Conservation (phyloP, 345 rosid genomes). For the Aquilaria yunnanensis region DNA sequence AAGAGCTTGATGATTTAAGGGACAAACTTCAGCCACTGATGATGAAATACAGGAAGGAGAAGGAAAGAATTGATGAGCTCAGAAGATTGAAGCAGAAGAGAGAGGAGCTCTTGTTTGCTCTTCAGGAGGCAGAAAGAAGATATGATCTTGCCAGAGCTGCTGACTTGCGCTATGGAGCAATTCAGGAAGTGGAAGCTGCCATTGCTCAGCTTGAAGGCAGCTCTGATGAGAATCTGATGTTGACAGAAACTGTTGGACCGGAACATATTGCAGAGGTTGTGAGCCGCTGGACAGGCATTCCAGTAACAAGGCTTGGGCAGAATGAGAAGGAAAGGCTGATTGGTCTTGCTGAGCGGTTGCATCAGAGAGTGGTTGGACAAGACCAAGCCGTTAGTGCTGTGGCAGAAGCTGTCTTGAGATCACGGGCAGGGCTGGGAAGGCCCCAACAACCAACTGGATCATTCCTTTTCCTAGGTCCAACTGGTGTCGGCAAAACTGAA, state of each 20-base stretch:
- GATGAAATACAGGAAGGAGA: slow-evolving; percentile 89
- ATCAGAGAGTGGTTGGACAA: slow-evolving; percentile 82
- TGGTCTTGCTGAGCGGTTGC: slow-evolving; percentile 77
- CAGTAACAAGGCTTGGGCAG: slow-evolving; percentile 88
- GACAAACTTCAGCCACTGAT: slow-evolving; percentile 83
- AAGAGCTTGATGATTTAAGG: slow-evolving; percentile 87
- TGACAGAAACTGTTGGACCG: slow-evolving; percentile 82
- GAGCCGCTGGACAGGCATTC: slow-evolving; percentile 92
- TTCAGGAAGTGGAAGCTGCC: slow-evolving; percentile 76
- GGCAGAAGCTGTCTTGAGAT: slow-evolving; percentile 77
- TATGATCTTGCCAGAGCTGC: slow-evolving; percentile 90
- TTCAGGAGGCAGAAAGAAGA: slow-evolving; percentile 89
- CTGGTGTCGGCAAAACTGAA: slow-evolving; percentile 96
- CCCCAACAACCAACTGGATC: slow-evolving; percentile 95
- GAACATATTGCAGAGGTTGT: slow-evolving; percentile 95
- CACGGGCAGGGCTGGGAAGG: slow-evolving; percentile 89
- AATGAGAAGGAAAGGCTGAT: slow-evolving; percentile 74
- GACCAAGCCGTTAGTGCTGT: slow-evolving; percentile 73
- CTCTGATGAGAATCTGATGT: slow-evolving; percentile 53
- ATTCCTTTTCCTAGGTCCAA: slow-evolving; percentile 85
- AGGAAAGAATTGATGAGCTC: slow-evolving; percentile 84
- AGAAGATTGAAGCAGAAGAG: slow-evolving; percentile 70
- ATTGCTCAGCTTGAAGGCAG: slow-evolving; percentile 58
- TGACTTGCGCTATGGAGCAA: slow-evolving; percentile 75
- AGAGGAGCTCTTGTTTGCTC: slow-evolving; percentile 65